A percentile compares a stretch with the other conserved stretches of the same genome.
These are phyloP conservation scores for Rhodotorula sp. DNA, from an alignment of 1,284 basidiomycete genomes.

Conservation along the genomic window DNA sequence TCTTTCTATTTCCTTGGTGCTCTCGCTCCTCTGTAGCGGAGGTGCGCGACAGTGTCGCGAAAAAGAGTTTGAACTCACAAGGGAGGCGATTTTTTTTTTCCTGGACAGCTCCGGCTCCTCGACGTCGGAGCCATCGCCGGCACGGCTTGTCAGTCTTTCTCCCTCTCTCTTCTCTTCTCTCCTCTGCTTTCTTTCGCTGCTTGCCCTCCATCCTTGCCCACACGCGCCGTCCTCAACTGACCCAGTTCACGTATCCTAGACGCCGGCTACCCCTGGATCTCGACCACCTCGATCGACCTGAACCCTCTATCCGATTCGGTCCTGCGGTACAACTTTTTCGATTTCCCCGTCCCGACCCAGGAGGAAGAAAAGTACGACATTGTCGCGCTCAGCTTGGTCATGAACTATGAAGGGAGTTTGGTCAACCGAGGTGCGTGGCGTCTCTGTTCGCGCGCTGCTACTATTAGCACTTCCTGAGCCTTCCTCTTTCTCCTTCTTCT, in stretches of 20 bases:
- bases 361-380: constrained; percentile 47
- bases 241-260: constrained; percentile 15
- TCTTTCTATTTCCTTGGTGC: constrained; percentile 4
- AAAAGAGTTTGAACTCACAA: background rate
- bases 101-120: constrained; percentile 45
- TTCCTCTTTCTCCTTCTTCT: too few species aligned
- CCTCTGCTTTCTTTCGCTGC: too few species aligned
- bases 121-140: constrained; percentile 51
- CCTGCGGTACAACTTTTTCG: constrained; percentile 49
- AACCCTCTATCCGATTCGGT: constrained; percentile 50
- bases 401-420: constrained; percentile 52
- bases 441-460: too few species aligned
- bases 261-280: constrained; percentile 46
- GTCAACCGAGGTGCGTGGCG: constrained; percentile 43
- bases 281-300: constrained; percentile 50
- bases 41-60: background rate
- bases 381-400: constrained; percentile 50
- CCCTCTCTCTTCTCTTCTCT: too few species aligned
- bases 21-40: background rate
- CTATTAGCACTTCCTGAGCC: too few species aligned
- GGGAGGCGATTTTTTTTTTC: background rate
- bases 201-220: too few species aligned
- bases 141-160: constrained; percentile 19
- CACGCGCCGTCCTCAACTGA: too few species aligned
- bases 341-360: constrained; percentile 44